These are phyloP conservation scores for Xerocomus spinulosus DNA, from an alignment of 768 basidiomycete genomes.

Conservation along the genomic window DNA sequence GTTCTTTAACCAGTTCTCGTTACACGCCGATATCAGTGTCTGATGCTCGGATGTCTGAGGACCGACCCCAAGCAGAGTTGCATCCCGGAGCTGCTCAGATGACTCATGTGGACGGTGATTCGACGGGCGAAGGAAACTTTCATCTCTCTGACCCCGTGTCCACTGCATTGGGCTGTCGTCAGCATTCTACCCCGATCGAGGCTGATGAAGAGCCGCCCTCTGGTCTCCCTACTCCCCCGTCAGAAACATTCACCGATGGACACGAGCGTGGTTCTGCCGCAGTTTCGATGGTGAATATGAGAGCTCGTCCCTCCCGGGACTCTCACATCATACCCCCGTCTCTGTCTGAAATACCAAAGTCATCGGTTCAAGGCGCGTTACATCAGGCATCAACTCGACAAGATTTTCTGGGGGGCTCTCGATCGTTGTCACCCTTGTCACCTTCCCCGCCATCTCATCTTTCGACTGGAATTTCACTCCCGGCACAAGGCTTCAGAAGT, in stretches of 20 bases:
- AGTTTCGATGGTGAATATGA: background rate
- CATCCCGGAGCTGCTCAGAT: background rate
- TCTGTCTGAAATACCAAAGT: background rate
- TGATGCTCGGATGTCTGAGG: background rate
- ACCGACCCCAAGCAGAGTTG: background rate
- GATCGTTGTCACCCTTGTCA: background rate
- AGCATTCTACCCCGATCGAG: background rate
- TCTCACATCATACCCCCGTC: slow-evolving; percentile 4
- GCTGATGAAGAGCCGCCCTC: background rate
- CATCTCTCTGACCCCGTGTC: background rate
- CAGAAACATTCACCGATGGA: background rate
- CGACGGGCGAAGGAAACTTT: too few relatives aligned
- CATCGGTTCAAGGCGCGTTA: background rate
- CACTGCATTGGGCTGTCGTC: background rate
- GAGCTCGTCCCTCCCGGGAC: background rate
- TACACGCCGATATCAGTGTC: background rate
- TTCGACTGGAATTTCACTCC: background rate
- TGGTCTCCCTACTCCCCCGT: slow-evolving; percentile 7
- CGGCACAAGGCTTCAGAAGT: background rate
- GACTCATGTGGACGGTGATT: background rate
- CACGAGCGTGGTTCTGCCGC: background rate
- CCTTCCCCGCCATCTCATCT: background rate
- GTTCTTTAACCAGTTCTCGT: background rate
- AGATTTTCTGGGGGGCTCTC: too few relatives aligned
- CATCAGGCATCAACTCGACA: too few relatives aligned